Evolutionary conservation across 768 basidiomycete genomes (phyloP).

Genomic region (Leccinellum albellum): DNA sequence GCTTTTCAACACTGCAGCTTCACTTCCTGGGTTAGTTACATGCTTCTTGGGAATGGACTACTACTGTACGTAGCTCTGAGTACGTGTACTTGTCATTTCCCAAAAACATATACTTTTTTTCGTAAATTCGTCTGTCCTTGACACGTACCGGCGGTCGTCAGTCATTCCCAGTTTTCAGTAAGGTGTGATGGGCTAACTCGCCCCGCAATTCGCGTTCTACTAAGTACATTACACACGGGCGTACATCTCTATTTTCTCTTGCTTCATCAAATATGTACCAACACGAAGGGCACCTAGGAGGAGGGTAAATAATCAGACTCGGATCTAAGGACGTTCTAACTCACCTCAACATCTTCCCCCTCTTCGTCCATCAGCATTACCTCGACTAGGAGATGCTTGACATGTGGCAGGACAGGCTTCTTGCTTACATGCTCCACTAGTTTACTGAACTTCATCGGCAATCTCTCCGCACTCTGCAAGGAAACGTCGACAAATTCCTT

Average conservation of each 20-base stretch:
- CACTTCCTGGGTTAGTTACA: slow-evolving; percentile 44
- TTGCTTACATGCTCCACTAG: slow-evolving; percentile 93
- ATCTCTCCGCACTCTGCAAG: slow-evolving; percentile 77
- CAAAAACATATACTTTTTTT: slow-evolving; percentile 3
- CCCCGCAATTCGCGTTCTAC: not conserved
- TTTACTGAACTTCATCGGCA: slow-evolving; percentile 86
- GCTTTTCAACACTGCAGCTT: slow-evolving; percentile 21
- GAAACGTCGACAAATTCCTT: slow-evolving; percentile 6
- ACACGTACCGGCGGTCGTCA: no score
- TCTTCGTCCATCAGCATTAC: slow-evolving; percentile 92
- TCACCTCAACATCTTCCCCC: slow-evolving; percentile 92
- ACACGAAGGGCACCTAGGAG: slow-evolving; percentile 75
- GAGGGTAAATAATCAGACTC: not conserved
- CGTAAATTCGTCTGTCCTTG: not conserved
- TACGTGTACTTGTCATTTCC: slow-evolving; percentile 12
- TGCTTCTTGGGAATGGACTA: slow-evolving; percentile 9
- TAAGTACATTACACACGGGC: slow-evolving; percentile 6
- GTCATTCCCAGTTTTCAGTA: not conserved
- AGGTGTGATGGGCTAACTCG: not conserved
- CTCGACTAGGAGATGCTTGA: slow-evolving; percentile 85
- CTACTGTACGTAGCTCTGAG: slow-evolving; percentile 19
- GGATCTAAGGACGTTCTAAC: slow-evolving; percentile 3
- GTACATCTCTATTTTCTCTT: not conserved
- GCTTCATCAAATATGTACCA: slow-evolving; percentile 54
- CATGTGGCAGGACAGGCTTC: slow-evolving; percentile 83